Evolutionary conservation across 2,329 filamentous ascomycete species (phyloP), one percentile per base, ranked within the genome.

Genomic region (Claviceps humidiphila): DNA sequence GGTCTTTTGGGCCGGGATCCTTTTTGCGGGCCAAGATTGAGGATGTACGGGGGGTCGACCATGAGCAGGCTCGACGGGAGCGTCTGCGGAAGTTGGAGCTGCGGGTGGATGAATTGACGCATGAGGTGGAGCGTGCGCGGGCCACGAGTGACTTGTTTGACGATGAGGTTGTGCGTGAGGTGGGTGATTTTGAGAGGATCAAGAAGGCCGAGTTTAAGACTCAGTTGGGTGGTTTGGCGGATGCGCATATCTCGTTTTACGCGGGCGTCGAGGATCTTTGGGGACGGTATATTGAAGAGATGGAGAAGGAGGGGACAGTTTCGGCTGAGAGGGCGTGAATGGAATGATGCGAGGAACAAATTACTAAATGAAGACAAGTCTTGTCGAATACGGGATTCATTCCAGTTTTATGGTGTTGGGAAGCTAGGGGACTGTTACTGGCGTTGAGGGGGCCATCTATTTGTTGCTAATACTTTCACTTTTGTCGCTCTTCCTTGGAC

Each of bases 1-100:
- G 64, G 50, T 60, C 65, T 26, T 60, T 64, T 22, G 79, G 80
- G 48, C 87, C 58, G 5, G 89, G 89, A 1, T 86, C 89, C 4
- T 97, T 96, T 72, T 79, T 98, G 59, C 85, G 90, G 45, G 84
- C 85, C 65, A 97, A 97, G 69, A 85, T 98, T 62, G 93, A 98
- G 68, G 93, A 98, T 64, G 90, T 96, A 57, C 84, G 93, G 17
- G 93, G 93, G 14, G 90, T 98, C 4, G 93, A 98, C 68, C 93
- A 97, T 69, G 93, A 97, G 66, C 88, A 94, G 62, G 83, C 85
- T 14, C 83, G 90, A 2, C 81, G 90, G 14, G 91, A 97, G 66
- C 81, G 91, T 34, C 78, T 91, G 50, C 82, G 93, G 54, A 95
- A 93, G 68, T 77, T 97, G 4, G 93, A 98, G 68, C 76, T 97